These are phyloP conservation scores for Tolypocladium cylindrosporum DNA, from an alignment of 2,329 filamentous ascomycete species.

Conservation along the genomic window DNA sequence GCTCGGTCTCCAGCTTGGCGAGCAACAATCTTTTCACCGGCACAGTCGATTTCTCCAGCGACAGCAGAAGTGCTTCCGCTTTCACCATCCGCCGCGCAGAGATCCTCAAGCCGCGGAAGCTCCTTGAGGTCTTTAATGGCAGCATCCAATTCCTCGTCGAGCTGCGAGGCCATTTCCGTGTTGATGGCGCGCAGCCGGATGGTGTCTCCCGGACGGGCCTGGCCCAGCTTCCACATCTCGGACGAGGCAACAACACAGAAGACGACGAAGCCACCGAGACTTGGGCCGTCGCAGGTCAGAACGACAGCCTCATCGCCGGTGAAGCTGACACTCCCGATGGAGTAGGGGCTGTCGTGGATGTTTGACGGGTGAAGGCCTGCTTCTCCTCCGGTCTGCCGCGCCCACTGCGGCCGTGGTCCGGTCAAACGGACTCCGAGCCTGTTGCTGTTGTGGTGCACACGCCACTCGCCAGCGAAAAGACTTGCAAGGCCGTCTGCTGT, in stretches of 20 bases:
- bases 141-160: slow-evolving; percentile 11
- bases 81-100: not conserved
- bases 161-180: slow-evolving; percentile 12
- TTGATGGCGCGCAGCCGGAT: slow-evolving; percentile 21
- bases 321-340: slow-evolving; percentile 30
- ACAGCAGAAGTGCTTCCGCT: not conserved
- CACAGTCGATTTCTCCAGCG: slow-evolving; percentile 6
- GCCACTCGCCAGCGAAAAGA: slow-evolving; percentile 25
- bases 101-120: not conserved
- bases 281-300: slow-evolving; percentile 27
- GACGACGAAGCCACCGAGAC: slow-evolving; percentile 30
- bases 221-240: slow-evolving; percentile 32
- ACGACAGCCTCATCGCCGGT: slow-evolving; percentile 31
- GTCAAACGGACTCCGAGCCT: slow-evolving; percentile 27
- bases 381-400: slow-evolving; percentile 23
- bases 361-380: slow-evolving; percentile 32
- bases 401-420: slow-evolving; percentile 27
- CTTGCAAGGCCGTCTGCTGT: slow-evolving; percentile 17
- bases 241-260: slow-evolving; percentile 25
- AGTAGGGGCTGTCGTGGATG: slow-evolving; percentile 27
- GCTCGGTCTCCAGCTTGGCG: slow-evolving; percentile 23
- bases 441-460: slow-evolving; percentile 29
- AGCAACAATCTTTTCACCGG: slow-evolving; percentile 7
- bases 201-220: slow-evolving; percentile 26
- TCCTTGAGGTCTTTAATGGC: slow-evolving; percentile 12